Conservation (phyloP, 2,329 filamentous ascomycete genomes). For the Penicillium sumatraense region DNA sequence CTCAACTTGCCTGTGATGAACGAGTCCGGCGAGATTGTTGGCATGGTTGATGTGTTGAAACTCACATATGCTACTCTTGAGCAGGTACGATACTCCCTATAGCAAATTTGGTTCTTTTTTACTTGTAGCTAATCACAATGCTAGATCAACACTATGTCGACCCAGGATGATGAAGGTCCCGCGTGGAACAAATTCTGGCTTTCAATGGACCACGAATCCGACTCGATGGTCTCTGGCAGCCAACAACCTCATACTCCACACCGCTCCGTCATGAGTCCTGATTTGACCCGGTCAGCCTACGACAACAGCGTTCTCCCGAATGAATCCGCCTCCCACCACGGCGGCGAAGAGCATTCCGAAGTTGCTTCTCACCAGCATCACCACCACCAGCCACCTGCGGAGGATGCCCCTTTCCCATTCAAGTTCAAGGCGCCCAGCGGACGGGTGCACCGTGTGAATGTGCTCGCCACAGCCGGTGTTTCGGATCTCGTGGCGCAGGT, state of each 20-base stretch:
- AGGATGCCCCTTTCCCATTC: conserved; percentile 88
- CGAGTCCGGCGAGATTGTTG: conserved; percentile 92
- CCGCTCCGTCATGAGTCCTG: conserved; percentile 81
- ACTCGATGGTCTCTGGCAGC: conserved; percentile 93
- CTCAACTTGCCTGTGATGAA: conserved; percentile 99
- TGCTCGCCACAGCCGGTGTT: conserved; percentile 79
- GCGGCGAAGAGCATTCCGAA: conserved; percentile 77
- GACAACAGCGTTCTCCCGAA: conserved; percentile 83
- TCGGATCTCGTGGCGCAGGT: conserved; percentile 77
- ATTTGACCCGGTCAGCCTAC: conserved; percentile 61
- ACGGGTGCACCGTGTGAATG: conserved; percentile 88
- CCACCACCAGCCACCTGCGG: conserved; percentile 56
- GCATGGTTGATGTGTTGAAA: conserved; percentile 99
- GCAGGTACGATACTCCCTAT: conserved; percentile 66
- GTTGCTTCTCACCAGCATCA: conserved; percentile 64
- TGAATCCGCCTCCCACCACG: conserved; percentile 92
- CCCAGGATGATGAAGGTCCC: conserved; percentile 85
- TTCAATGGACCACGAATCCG: conserved; percentile 90
- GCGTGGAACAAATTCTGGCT: conserved; percentile 99
- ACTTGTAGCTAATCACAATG: not conserved
- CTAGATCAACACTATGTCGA: conserved; percentile 86
- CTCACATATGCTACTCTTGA: conserved; percentile 97
- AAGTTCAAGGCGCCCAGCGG: conserved; percentile 98
- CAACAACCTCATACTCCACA: conserved; percentile 71
- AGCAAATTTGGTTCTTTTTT: not conserved